Evolutionary conservation across 441 rosid genomes (phyloP).

Genomic region (Gossypium gossypioides): DNA sequence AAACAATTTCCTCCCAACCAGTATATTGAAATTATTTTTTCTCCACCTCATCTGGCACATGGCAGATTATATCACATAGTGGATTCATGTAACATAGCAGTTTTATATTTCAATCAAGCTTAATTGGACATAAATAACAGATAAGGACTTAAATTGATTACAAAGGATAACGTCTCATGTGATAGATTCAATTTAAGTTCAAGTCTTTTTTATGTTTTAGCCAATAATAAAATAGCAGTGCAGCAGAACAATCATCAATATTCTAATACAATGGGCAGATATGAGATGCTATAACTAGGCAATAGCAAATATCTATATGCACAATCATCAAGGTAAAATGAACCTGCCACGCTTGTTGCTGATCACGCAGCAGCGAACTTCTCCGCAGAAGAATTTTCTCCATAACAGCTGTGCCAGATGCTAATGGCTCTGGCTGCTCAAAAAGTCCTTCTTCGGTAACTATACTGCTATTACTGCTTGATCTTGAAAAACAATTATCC

Average conservation of each 20-base stretch:
- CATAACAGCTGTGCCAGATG: slow-evolving; percentile 38
- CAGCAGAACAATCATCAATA: slow-evolving; percentile 7
- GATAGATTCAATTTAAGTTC: not conserved
- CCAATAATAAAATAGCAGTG: not conserved
- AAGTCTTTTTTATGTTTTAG: not conserved
- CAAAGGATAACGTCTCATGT: not conserved
- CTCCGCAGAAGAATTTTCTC: slow-evolving; percentile 45
- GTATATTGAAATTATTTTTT: not conserved
- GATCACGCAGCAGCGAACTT: slow-evolving; percentile 57
- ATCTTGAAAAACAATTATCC: slow-evolving; percentile 45
- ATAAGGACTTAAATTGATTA: not conserved
- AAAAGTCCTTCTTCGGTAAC: slow-evolving; percentile 59
- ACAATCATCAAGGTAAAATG: slow-evolving; percentile 15
- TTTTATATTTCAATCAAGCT: not conserved
- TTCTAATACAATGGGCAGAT: not conserved
- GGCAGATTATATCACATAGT: not conserved
- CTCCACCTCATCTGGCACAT: not conserved
- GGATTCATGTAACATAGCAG: not conserved
- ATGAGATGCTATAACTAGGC: not conserved
- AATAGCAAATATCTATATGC: slow-evolving; percentile 6
- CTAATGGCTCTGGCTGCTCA: slow-evolving; percentile 52
- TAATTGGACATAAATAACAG: not conserved
- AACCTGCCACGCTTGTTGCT: slow-evolving; percentile 78
- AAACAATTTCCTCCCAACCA: not conserved
- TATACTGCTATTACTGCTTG: slow-evolving; percentile 47